phyloP scores from a whole-genome alignment of 83 land plant genomes.

The Picea abies region DNA sequence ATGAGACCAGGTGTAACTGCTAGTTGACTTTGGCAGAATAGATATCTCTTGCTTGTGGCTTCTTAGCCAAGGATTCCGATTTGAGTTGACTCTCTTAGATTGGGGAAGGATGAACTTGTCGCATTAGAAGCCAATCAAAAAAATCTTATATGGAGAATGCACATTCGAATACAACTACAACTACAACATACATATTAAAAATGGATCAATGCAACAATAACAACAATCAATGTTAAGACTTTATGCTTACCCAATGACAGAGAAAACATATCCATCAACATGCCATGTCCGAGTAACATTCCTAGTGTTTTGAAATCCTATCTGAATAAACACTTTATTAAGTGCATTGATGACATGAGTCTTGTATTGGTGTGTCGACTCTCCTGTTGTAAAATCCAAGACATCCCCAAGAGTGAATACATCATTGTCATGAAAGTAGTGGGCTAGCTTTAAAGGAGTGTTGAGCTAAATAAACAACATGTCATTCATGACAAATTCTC shows the following conservation, averaged over 20 bases:
- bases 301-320: slow-evolving; percentile 67
- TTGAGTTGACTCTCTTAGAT: no score
- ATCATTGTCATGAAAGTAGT: slow-evolving; percentile 53
- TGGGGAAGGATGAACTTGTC: no score
- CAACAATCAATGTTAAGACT: no score
- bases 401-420: slow-evolving; percentile 58
- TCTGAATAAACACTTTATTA: slow-evolving; percentile 45
- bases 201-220: no score
- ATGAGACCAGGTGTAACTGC: no score
- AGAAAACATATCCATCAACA: slow-evolving; percentile 66
- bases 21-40: no score
- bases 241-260: slow-evolving; percentile 49
- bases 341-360: slow-evolving; percentile 43
- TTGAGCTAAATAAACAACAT: slow-evolving; percentile 46
- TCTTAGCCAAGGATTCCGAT: no score
- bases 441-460: slow-evolving; percentile 77
- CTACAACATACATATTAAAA: no score
- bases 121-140: no score
- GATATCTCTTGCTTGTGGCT: no score
- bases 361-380: slow-evolving; percentile 31
- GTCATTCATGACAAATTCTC: slow-evolving; percentile 60
- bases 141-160: no score
- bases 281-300: slow-evolving; percentile 61
- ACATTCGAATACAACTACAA: no score
- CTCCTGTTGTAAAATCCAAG: slow-evolving; percentile 48